Evolutionary conservation across 345 rosid species (phyloP).

Genomic region (Draba incana): DNA sequence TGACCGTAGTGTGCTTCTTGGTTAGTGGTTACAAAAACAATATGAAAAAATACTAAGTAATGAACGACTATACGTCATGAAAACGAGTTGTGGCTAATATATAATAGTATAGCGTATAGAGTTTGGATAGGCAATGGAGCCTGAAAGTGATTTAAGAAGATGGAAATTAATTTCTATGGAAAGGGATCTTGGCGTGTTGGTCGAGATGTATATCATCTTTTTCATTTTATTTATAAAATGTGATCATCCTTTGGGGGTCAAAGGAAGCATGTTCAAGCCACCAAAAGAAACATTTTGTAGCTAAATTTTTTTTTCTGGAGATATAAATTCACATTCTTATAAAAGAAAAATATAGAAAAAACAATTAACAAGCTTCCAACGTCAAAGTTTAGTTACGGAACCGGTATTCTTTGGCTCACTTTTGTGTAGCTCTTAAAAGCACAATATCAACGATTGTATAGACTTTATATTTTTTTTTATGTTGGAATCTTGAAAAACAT

Average conservation of each 20-base stretch:
- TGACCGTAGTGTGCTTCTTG: slow-evolving; percentile 14
- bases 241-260: slow-evolving; percentile 6
- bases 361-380: slow-evolving; percentile 18
- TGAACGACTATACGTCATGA: slow-evolving; percentile 36
- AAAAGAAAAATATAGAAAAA: background rate
- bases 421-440: slow-evolving; percentile 1
- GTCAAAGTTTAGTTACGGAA: slow-evolving; percentile 45
- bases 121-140: slow-evolving; percentile 34
- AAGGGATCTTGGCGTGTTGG: slow-evolving; percentile 39
- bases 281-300: slow-evolving; percentile 24
- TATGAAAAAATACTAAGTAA: slow-evolving; percentile 9
- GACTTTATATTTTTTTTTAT: too few species aligned
- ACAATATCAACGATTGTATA: slow-evolving; percentile 3
- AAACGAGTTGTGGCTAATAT: slow-evolving; percentile 29
- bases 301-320: slow-evolving; percentile 4
- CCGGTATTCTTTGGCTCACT: slow-evolving; percentile 24
- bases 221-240: background rate
- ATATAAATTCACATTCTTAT: background rate
- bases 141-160: slow-evolving; percentile 32
- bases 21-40: slow-evolving; percentile 18
- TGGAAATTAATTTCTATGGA: slow-evolving; percentile 17
- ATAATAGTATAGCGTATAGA: slow-evolving; percentile 29
- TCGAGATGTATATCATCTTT: slow-evolving; percentile 13
- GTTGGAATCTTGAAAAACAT: too few species aligned
- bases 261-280: slow-evolving; percentile 2